A percentile compares a stretch with the other conserved stretches of the same genome.
Conservation (phyloP, 441 rosid genomes). For the Euphorbia celastroides region DNA sequence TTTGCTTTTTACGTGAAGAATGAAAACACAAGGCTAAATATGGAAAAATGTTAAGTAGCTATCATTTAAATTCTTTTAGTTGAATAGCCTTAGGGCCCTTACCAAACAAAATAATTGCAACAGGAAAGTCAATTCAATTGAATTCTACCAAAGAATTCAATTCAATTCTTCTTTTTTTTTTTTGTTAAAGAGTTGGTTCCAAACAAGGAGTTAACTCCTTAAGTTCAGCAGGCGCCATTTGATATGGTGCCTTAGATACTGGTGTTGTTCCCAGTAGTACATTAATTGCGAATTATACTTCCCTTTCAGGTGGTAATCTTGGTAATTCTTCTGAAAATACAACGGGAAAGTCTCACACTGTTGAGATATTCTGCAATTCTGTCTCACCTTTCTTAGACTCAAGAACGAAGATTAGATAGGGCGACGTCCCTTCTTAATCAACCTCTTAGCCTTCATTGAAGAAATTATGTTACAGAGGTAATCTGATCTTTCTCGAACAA, state of each 20-base stretch:
- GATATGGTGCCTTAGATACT: background rate
- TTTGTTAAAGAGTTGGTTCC: too few relatives aligned
- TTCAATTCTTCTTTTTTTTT: too few relatives aligned
- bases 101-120: too few relatives aligned
- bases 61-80: too few relatives aligned
- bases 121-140: too few relatives aligned
- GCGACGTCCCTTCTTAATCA: background rate
- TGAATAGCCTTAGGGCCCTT: too few relatives aligned
- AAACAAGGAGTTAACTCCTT: too few relatives aligned
- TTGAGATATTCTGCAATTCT: background rate
- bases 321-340: background rate
- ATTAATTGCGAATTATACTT: background rate
- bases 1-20: too few relatives aligned
- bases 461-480: background rate
- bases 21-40: too few relatives aligned
- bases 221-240: background rate
- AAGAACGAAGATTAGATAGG: background rate
- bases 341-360: background rate
- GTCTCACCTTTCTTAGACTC: background rate
- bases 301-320: background rate
- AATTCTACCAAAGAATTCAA: too few relatives aligned
- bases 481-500: background rate
- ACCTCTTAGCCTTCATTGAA: background rate
- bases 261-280: background rate
- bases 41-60: too few relatives aligned